Base-by-base conservation (phyloP, 768 basidiomycete genomes). In the Cyclocybe cylindracea region DNA sequence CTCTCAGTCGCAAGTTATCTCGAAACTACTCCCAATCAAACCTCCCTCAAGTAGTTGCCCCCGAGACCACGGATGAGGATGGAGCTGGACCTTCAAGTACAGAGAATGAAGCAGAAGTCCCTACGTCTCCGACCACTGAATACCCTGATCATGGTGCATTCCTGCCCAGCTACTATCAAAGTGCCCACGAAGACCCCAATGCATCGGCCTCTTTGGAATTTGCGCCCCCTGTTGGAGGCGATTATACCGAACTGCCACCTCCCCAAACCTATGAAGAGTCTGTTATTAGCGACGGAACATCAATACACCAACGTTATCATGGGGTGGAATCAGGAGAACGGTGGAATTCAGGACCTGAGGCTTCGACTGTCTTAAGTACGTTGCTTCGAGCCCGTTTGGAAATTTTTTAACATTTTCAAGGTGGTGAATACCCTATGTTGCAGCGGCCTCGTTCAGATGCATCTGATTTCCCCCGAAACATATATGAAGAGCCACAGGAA, bases 151-250 rank as follows among this genome's bases (percentile, higher is more conserved):
- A 56, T 19, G 52, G 35, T 13, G 45, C 59, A 7, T 60, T 50
- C 31, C 50, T 65, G 19, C 64, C 64, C 9, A 49, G 57, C 8
- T 65, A 65, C 41, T 55, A 55, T 40, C 48, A 51, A 10, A 58
- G 51, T 14, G 57, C 50, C 4, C 44, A 56, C 13, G 62, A 63
- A 42, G 64, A 65, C 42, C 64, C 64, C 16, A 63, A 61, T 52
- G 61, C 64, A 13, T 53, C 53, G 31, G 55, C 43, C 16, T 53
- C 57, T 31, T 39, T 63, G 13, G 58, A 39, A 13, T 40, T 55
- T 44, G 54, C 56, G 10, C 60, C 58, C 3, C 50, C 33, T 18
- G 51, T 53, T 4, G 29, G 44, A 39, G 36, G 40, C 9, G 45
- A 55, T 18, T 62, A 62, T 29, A 44, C 51, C 4, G 59, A 44